phyloP scores from a whole-genome alignment of 2,329 filamentous ascomycete species.

The Diaporthe sp. region DNA sequence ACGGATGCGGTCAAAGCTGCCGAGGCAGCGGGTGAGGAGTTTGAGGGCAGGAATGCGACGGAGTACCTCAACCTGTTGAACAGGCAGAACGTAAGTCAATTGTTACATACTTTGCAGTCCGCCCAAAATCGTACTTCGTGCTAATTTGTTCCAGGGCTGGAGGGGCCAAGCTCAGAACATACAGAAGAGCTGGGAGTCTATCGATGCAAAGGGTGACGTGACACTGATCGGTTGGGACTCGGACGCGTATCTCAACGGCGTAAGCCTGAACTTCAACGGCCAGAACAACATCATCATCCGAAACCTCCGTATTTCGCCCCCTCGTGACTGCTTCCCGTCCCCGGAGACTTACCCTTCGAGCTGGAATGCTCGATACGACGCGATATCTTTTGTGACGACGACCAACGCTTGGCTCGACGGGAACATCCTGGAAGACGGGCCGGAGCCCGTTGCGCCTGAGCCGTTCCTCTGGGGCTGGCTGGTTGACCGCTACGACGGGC shows the following conservation, averaged over 20 bases:
- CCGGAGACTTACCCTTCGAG: constrained; percentile 25
- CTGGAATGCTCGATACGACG: constrained; percentile 32
- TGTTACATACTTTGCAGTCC: no score
- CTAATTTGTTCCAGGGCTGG: constrained; percentile 13
- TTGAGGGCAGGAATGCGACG: constrained; percentile 27
- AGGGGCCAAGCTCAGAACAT: constrained; percentile 28
- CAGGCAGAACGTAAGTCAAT: constrained; percentile 27
- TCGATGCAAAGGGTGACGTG: constrained; percentile 27
- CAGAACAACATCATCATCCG: constrained; percentile 33
- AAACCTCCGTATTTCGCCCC: constrained; percentile 23
- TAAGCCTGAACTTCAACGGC: constrained; percentile 28
- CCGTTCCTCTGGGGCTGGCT: constrained; percentile 28
- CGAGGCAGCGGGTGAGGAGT: not conserved
- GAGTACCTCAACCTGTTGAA: constrained; percentile 20
- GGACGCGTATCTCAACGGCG: constrained; percentile 13
- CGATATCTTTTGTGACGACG: constrained; percentile 24
- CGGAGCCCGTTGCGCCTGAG: constrained; percentile 11
- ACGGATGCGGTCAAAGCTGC: constrained; percentile 32
- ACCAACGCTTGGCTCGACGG: constrained; percentile 28
- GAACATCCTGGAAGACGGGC: constrained; percentile 29
- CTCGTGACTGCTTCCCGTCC: constrained; percentile 29
- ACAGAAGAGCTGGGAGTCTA: constrained; percentile 26
- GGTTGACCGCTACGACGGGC: constrained; percentile 26
- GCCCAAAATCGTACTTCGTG: no score
- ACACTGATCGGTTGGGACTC: constrained; percentile 32